Evolutionary conservation across 2,329 filamentous ascomycete species (phyloP).

Genomic region (Nigrospora osmanthi): DNA sequence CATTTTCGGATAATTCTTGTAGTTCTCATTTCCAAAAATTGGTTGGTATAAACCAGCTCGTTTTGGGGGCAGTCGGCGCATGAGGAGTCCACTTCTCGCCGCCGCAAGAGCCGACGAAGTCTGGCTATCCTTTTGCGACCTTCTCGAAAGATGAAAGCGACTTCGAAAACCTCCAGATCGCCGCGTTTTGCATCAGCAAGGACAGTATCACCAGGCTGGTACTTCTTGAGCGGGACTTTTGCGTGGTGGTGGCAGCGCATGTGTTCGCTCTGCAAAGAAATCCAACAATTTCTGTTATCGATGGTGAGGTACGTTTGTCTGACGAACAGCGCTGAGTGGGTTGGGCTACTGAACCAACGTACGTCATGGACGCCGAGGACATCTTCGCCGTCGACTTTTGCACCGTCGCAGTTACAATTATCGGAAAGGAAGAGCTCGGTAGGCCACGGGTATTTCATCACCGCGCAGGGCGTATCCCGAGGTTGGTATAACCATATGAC

Average conservation of each 20-base stretch:
- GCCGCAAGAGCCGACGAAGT: conserved; percentile 47
- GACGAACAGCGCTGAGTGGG: conserved; percentile 52
- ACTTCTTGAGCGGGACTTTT: conserved; percentile 15
- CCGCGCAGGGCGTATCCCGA: conserved; percentile 60
- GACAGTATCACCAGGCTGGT: conserved; percentile 51
- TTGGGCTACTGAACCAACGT: conserved; percentile 45
- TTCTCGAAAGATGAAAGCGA: conserved; percentile 31
- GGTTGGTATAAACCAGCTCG: conserved; percentile 29
- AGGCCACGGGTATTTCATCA: conserved; percentile 58
- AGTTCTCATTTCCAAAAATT: conserved; percentile 21
- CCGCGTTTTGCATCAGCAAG: conserved; percentile 29
- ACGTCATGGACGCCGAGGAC: conserved; percentile 51
- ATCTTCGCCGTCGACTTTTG: conserved; percentile 43
- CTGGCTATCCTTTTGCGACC: conserved; percentile 20
- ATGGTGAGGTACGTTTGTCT: conserved; percentile 59
- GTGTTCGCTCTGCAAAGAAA: conserved; percentile 47
- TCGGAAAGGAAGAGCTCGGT: conserved; percentile 74
- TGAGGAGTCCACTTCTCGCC: conserved; percentile 27
- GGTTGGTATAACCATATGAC: conserved; percentile 71
- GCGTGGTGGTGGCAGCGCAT: conserved; percentile 36
- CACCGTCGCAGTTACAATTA: conserved; percentile 58
- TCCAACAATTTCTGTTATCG: conserved; percentile 46
- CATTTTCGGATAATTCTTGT: conserved; percentile 47
- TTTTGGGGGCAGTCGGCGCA: conserved; percentile 35
- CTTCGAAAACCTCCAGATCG: conserved; percentile 52